Evolutionary conservation across 2,329 filamentous ascomycete species (phyloP), one percentile per base, ranked within the genome.

Genomic region (Sordariomycetes sp.): DNA sequence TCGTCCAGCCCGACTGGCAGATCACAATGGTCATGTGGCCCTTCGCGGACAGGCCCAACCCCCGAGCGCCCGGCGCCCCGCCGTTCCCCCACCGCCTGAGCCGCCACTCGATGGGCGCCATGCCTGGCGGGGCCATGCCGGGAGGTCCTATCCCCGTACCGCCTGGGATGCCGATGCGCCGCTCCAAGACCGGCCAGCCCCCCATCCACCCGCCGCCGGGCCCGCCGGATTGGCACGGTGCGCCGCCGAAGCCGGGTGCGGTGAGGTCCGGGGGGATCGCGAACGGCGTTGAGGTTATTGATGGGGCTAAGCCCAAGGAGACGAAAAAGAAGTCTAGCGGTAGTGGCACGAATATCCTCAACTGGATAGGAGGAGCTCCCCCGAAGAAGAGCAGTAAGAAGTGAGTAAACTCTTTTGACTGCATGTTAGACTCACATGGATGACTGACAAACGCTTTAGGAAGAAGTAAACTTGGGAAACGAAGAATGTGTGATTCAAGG

Each of bases 1-100:
- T 89, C 52, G 76, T 94, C 55, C 79, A 92, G 68, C 89, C 89
- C 1, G 88, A 91, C 67, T 73, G 69, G 72, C 64, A 65, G 20
- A 74, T 79, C 58, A 77, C 72, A 10, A 79, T 79, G 76, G 73
- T 78, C 45, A 81, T 82, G 77, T 82, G 79, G 79, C 79, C 79
- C 1, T 74, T 78, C 69, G n/a, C 80, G 10, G 75, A 75, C 63
- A 62, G 55, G n/a, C 64, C 15, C 64, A 67, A 7, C 63, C 63
- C 53, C 15, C 53, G 39, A 51, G 60, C 63, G 57, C 60, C 60
- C 36, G 34, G 55, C n/a, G 60, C 59, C 35, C 61, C 64, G 15
- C 54, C 57, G 17, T 54, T 39, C 39, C 28, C 28, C 28, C 28
- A 32, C 28, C 35, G 54, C 10, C 53, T 32, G 45, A 12, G 24